phyloP scores from a whole-genome alignment of 2,329 filamentous ascomycete genomes.

The Botrytis tulipae region DNA sequence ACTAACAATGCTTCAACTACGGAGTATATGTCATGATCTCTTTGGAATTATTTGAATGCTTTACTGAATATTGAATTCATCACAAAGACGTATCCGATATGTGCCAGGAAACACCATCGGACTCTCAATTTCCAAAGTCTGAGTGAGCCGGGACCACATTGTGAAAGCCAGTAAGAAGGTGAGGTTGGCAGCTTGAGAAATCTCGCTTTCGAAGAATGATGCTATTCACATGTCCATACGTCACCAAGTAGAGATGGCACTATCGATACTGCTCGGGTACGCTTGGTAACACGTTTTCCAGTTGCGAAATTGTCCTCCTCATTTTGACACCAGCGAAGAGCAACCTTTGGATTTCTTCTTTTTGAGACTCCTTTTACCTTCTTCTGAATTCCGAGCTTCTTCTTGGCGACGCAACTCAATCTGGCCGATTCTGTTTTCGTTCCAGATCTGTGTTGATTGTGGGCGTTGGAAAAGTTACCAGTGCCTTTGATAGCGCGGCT shows the following conservation, averaged over 20 bases:
- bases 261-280: background rate
- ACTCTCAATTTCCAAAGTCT: background rate
- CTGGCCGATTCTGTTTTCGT: background rate
- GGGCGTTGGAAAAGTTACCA: background rate
- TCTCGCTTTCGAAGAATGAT: background rate
- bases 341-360: background rate
- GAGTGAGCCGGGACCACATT: no score
- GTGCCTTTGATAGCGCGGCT: background rate
- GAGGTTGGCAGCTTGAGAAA: background rate
- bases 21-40: background rate
- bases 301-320: background rate
- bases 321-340: background rate
- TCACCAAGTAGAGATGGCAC: constrained; percentile 5
- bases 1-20: background rate
- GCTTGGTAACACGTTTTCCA: background rate
- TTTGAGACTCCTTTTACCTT: background rate
- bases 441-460: background rate
- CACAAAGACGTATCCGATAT: background rate
- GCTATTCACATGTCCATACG: background rate
- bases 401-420: background rate
- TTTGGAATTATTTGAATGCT: no score
- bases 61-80: background rate
- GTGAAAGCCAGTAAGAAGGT: background rate
- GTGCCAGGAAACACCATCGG: background rate
- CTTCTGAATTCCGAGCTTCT: background rate